Evolutionary conservation across 2,329 filamentous ascomycete genomes (phyloP).

Genomic region (Cucurbitaria berberidis): DNA sequence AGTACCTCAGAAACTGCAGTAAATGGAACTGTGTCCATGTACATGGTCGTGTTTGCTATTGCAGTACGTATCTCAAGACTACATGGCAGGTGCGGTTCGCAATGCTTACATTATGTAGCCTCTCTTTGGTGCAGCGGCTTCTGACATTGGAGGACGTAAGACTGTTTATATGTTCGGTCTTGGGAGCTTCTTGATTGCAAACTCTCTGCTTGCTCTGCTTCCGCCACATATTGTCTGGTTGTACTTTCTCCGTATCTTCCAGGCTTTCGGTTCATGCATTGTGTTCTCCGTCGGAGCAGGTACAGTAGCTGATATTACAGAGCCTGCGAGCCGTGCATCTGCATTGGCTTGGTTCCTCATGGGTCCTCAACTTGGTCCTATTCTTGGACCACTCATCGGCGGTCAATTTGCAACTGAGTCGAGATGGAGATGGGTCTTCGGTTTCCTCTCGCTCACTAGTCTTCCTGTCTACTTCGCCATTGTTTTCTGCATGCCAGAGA

Average conservation of each 20-base stretch:
- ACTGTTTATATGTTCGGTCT: constrained; percentile 52
- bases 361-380: constrained; percentile 54
- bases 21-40: constrained; percentile 55
- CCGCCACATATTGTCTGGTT: constrained; percentile 50
- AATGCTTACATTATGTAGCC: constrained; percentile 32
- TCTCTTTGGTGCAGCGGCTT: constrained; percentile 51
- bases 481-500: constrained; percentile 54
- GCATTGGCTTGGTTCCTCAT: constrained; percentile 53
- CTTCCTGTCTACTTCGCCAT: constrained; percentile 39
- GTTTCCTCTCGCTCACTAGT: constrained; percentile 42
- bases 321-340: constrained; percentile 49
- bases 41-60: constrained; percentile 54
- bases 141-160: constrained; percentile 51
- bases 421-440: constrained; percentile 56
- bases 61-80: constrained; percentile 22
- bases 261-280: constrained; percentile 52
- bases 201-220: constrained; percentile 48
- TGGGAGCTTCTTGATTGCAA: constrained; percentile 49
- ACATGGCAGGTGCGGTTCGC: not conserved
- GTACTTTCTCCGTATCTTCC: constrained; percentile 51
- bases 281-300: constrained; percentile 54
- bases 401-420: constrained; percentile 46
- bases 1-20: constrained; percentile 45
- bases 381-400: constrained; percentile 54
- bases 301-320: constrained; percentile 52